Conservation (phyloP, 192 early-diverging fungal species). For the Phlyctochytrium planicorne region DNA sequence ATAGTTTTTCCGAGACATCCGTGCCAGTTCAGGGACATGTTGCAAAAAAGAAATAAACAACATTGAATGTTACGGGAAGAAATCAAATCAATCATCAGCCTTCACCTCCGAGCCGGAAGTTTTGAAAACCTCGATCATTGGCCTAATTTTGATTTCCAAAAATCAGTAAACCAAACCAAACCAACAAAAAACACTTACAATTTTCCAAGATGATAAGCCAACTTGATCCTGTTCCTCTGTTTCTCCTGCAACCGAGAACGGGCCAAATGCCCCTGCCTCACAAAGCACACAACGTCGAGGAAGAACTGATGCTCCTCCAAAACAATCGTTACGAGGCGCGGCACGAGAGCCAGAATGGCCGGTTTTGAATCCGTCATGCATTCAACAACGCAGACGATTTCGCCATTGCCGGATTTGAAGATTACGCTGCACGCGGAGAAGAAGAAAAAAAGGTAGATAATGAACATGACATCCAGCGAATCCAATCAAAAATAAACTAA, state of each 20-base stretch:
- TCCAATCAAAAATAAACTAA: background rate
- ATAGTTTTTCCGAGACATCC: too few species aligned
- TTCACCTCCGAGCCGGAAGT: too few species aligned
- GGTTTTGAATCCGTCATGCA: background rate
- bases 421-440: background rate
- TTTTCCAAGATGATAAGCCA: constrained; percentile 18
- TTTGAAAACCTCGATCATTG: too few species aligned
- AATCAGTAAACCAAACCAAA: too few species aligned
- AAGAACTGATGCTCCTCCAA: constrained; percentile 10
- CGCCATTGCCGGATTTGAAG: background rate
- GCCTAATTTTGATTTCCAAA: too few species aligned
- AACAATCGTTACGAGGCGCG: background rate
- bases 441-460: too few species aligned
- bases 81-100: too few species aligned
- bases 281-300: constrained; percentile 2
- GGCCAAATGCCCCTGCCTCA: background rate
- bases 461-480: background rate
- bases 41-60: too few species aligned
- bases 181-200: constrained; percentile 7
- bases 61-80: too few species aligned
- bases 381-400: background rate
- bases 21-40: too few species aligned
- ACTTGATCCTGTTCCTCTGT: background rate
- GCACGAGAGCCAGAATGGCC: background rate
- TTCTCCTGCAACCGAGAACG: background rate